These are phyloP conservation scores for Fusarium brachygibbosum DNA, from an alignment of 2,329 filamentous ascomycete species.

Conservation along the genomic window DNA sequence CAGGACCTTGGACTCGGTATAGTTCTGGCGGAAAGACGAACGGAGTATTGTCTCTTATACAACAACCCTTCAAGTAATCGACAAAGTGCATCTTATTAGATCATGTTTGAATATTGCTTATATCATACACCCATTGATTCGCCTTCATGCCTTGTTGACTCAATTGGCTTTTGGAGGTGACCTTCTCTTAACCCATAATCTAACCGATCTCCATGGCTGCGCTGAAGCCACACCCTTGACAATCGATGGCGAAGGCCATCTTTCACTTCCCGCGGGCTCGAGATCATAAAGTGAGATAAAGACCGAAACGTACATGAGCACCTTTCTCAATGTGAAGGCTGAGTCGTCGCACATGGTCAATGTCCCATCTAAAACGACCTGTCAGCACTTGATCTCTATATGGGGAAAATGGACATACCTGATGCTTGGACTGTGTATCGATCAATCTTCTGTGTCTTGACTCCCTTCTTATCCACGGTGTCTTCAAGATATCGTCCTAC, in stretches of 20 bases:
- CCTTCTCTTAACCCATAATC: slow-evolving; percentile 54
- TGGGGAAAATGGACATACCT: slow-evolving; percentile 46
- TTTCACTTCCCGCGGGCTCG: slow-evolving; percentile 46
- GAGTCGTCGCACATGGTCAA: slow-evolving; percentile 53
- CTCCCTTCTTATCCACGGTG: slow-evolving; percentile 43
- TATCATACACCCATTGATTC: background rate
- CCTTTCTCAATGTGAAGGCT: slow-evolving; percentile 52
- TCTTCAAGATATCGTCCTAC: slow-evolving; percentile 53
- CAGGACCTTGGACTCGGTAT: background rate
- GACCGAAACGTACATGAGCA: slow-evolving; percentile 53
- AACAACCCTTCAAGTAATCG: background rate
- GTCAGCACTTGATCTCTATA: slow-evolving; percentile 11
- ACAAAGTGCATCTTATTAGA: background rate
- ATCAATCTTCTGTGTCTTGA: slow-evolving; percentile 39
- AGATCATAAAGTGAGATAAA: slow-evolving; percentile 57
- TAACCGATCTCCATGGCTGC: slow-evolving; percentile 47
- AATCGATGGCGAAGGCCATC: slow-evolving; percentile 48
- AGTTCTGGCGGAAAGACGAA: background rate
- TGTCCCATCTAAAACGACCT: slow-evolving; percentile 49
- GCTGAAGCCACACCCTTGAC: slow-evolving; percentile 48
- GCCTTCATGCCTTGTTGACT: background rate
- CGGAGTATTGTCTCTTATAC: background rate
- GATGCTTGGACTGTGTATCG: slow-evolving; percentile 52
- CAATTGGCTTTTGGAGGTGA: slow-evolving; percentile 20
- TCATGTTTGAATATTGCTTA: background rate